Evolutionary conservation across 192 early-diverging fungal species (phyloP), one percentile per base, ranked within the genome.

Genomic region (Backusella parvicylindrica): DNA sequence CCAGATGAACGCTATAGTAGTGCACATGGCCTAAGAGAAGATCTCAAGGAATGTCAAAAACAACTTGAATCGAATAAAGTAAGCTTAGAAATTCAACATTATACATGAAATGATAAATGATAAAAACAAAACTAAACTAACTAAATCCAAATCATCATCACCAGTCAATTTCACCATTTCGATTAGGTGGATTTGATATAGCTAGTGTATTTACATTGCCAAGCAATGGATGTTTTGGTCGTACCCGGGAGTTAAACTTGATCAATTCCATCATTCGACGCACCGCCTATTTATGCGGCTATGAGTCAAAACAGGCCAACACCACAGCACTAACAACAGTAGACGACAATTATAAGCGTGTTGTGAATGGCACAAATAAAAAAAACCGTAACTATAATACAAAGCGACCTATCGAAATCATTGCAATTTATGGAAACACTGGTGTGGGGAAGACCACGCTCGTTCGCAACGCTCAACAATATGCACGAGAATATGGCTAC

Each of bases 1-100:
- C 79, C 79, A 18, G 75, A 81, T 53, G 75, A 77, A 50, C 60
- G 79, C 23, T 81, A 81, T 71, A 77, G 47, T 21, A 81, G 79
- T 70, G 79, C 75, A 40, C 72, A 68, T 65, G 75, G 75, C 3
- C 64, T 81, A 31, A 64, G 75, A 28, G 75, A 77, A 36, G 79
- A 81, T 73, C 32, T 81, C 6, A 67, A 72, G 33, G 79, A 80
- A 38, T 72, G 69, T 37, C 69, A 76, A 49, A 43, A 64, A 8
- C 79, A 76, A 76, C 50, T 76, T 40, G 50, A 75, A 26, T 63
- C 23, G 15, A 67, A 69, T 7, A 56, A 75, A 70, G 79, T 76
- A 80, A 40, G 31, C 31, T n/a, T 33, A 66, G 64, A 16, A n/a
- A 32, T 6, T 6, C 16, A 16, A 6, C 31, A 30, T 68, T 15